Evolutionary conservation across 441 rosid species (phyloP), one percentile per base, ranked within the genome.

Genomic region (Populus hybrid): DNA sequence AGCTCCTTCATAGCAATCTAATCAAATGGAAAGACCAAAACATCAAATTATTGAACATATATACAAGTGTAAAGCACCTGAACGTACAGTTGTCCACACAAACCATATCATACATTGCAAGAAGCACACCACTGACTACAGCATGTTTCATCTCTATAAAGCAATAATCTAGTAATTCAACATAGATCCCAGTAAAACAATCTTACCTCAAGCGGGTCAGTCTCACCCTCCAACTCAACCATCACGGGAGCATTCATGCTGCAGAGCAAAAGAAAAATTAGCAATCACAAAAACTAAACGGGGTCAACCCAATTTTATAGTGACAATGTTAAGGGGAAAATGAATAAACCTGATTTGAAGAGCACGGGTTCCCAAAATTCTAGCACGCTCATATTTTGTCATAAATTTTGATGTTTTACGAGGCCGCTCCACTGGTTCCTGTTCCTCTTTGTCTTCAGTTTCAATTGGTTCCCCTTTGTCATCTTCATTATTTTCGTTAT

Each of bases 171-270:
- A 53, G 61, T 18, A 53, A 1, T 16, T 16, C 21, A 53, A 53
- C 61, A 53, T 53, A 6, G 9, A 53, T 53, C 61, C 8, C 61
- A 53, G 61, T 18, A 53, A 53, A 18, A 61, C 23, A 74, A 24
- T 24, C 61, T 61, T 75, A 94, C 94, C 95, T 92, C 97, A 8
- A 93, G 93, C 14, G 97, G 95, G 70, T 93, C 99, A 18, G 94
- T 91, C 84, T 95, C 97, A 0, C 97, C 97, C 85, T 95, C 96
- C 78, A 95, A 82, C 88, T 92, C 91, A n/a, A 93, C 99, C 97
- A 93, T 95, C 20, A 95, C 94, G 21, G 98, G 98, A 65, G 98
- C 97, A 88, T 95, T 93, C 98, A 95, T 90, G 85, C 97, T 90
- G 90, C 79, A 71, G 67, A 26, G 40, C 26, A 24, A 74, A 79